Evolutionary conservation across 352 stramenopile genomes (phyloP), one percentile per base, ranked within the genome.

Genomic region (Saprolegnia parasitica): DNA sequence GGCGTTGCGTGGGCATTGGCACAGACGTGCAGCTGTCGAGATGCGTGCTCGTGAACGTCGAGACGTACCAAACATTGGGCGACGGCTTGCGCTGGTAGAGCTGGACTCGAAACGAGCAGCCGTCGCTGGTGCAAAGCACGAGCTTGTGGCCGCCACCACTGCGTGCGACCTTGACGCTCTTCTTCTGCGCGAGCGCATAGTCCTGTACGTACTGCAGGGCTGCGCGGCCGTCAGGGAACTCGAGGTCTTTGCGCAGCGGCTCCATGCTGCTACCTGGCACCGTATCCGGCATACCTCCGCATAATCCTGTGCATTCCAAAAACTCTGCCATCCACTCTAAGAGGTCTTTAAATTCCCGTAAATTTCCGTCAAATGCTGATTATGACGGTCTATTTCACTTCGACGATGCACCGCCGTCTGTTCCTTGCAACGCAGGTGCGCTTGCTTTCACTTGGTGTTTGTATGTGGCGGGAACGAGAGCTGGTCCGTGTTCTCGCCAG

Each of bases 111-210:
- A 87, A 87, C 23, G 68, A 23, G 50, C 80, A 87, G 49, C 65
- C 39, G 11, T 72, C 58, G 52, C 78, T 84, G 42, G 78, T 77
- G 57, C 80, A 85, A 11, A 81, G 71, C 50, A 85, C 82, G 55
- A 81, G 80, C 72, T 85, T 87, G 76, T 83, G 83, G 58, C 78
- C 82, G 39, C 80, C 80, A 67, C 80, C 78, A 61, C 77, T 83
- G 20, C 78, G 78, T 21, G 76, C 75, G 39, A 85, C 78, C 40
- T 78, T 71, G 24, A 77, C 76, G 65, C 78, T 73, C 61, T 85
- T 87, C 62, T 76, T 74, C 21, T 71, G 39, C 56, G 72, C 68
- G 21, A 87, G 65, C 10, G 78, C 78, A n/a, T 84, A 40, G 68
- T 85, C 80, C 72, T 87, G 80, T 11, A 87, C 67, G 66, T 78